Base-by-base conservation (phyloP, 805 yeast species). In the Blastobotrys americana region DNA sequence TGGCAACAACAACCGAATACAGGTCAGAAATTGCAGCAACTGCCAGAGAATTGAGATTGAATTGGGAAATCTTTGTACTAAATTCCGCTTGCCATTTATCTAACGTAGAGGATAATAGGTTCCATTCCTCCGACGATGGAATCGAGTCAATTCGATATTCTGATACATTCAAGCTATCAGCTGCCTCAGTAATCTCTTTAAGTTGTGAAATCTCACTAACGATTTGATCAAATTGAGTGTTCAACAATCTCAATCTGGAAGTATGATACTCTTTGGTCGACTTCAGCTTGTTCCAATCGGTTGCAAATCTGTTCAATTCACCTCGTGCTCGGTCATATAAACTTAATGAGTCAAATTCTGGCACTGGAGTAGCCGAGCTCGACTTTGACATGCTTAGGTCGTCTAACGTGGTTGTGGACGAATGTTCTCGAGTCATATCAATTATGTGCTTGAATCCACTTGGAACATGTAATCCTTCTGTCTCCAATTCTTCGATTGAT, bases 401-500 rank as follows among this genome's bases (percentile, higher is more conserved):
- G 16, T 28, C 34, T 5, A 44, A 15, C 21, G 28, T 23, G 19
- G n/a, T 25, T n/a, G 39, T 39, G 17, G 35, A 39, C 15, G 22
- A 36, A n/a, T n/a, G n/a, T 13, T 41, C 50, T 2, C 50, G 47
- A 15, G 55, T 48, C 55, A 53, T 56, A 37, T 59, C 59, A 3
- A 61, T 47, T n/a, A 58, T 46, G 21, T 42, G 22, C 39, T 52
- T 53, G 46, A 58, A 49, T 6, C 42, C 44, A 10, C 45, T 42
- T 5, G 66, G 64, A 6, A 63, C 51, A n/a, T 46, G 45, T 17
- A 63, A 42, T 5, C 61, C 61, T 22, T 55, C 54, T 6, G 48
- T 40, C 42, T 58, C 57, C 46, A 64, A 42, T 36, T 63, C 65
- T 33, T 52, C 53, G 18, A 60, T 45, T 2, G 63, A 57, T 18